Percentiles rank a stretch among this genome's conserved stretches.
Evolutionary conservation across 805 yeast genomes (phyloP).

Genomic region (Wickerhamiella kurtzmanii): DNA sequence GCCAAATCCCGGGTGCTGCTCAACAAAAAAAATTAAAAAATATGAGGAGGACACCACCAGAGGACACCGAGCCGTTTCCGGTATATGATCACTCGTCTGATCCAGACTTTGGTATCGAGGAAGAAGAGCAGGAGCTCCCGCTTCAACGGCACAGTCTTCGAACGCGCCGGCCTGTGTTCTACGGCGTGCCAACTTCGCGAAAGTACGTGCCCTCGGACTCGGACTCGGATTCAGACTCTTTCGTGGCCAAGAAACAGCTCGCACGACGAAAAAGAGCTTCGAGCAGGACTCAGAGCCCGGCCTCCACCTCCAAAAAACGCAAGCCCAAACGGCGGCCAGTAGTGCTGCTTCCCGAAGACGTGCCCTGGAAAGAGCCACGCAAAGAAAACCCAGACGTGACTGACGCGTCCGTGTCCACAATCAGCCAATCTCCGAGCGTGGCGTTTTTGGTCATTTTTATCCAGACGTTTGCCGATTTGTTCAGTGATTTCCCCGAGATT

Average conservation of each 20-base stretch:
- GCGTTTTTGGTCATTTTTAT: conserved; percentile 20
- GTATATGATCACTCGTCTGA: background rate
- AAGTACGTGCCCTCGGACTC: background rate
- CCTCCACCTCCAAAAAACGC: conserved; percentile 1
- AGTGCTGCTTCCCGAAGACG: conserved; percentile 23
- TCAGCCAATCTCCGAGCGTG: conserved; percentile 17
- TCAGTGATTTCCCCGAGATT: conserved; percentile 23
- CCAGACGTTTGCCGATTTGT: conserved; percentile 17
- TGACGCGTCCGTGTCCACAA: conserved; percentile 4
- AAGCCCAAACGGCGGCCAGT: conserved; percentile 8
- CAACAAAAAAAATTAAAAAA: too few species aligned
- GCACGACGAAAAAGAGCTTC: background rate
- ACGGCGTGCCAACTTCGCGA: background rate
- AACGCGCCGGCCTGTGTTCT: background rate
- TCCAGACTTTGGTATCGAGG: conserved; percentile 1
- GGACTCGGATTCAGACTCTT: background rate
- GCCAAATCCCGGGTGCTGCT: too few species aligned
- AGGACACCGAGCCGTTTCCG: background rate
- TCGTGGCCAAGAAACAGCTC: background rate
- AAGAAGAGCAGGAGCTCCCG: background rate
- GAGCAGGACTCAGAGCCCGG: background rate
- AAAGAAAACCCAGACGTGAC: conserved; percentile 20
- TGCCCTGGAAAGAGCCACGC: conserved; percentile 17
- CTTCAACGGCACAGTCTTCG: conserved; percentile 1
- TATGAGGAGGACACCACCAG: too few species aligned